Conservation (phyloP, 2,329 filamentous ascomycete species). For the Verticillium klebahnii region DNA sequence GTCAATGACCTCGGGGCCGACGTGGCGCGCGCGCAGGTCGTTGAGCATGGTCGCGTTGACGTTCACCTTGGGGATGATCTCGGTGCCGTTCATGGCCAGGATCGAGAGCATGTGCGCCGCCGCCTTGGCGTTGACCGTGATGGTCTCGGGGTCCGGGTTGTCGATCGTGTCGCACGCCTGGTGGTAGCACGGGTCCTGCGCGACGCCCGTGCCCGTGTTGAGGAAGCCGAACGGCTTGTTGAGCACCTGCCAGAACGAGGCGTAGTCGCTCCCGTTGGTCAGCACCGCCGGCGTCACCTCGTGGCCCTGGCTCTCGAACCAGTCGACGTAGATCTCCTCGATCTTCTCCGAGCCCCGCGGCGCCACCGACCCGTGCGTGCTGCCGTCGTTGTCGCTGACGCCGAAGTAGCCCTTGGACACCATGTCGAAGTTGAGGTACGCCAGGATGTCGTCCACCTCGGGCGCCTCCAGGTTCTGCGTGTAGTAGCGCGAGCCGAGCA, state of each 20-base stretch:
- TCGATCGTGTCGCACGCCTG: conserved; percentile 34
- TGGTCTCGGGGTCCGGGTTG: conserved; percentile 30
- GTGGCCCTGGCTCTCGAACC: conserved; percentile 25
- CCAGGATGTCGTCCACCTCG: conserved; percentile 30
- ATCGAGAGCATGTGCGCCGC: conserved; percentile 26
- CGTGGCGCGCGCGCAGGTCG: conserved; percentile 11
- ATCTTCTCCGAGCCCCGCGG: conserved; percentile 25
- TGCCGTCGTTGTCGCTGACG: conserved; percentile 28
- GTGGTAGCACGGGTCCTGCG: conserved; percentile 29
- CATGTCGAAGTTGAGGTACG: conserved; percentile 39
- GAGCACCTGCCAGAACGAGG: conserved; percentile 51
- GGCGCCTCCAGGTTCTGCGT: conserved; percentile 25
- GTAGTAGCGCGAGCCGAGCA: conserved; percentile 30
- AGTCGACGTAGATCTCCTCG: conserved; percentile 26
- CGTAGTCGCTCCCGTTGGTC: conserved; percentile 54
- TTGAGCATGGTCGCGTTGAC: conserved; percentile 18
- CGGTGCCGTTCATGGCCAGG: conserved; percentile 22
- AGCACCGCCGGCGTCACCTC: conserved; percentile 20
- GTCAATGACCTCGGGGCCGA: conserved; percentile 13
- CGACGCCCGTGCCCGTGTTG: conserved; percentile 54
- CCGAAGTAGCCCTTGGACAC: conserved; percentile 30
- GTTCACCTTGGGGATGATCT: conserved; percentile 24
- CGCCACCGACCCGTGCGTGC: conserved; percentile 30
- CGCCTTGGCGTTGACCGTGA: conserved; percentile 27
- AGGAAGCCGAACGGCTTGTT: conserved; percentile 50